Evolutionary conservation across 345 rosid genomes (phyloP).

Genomic region (Dimocarpus longan): DNA sequence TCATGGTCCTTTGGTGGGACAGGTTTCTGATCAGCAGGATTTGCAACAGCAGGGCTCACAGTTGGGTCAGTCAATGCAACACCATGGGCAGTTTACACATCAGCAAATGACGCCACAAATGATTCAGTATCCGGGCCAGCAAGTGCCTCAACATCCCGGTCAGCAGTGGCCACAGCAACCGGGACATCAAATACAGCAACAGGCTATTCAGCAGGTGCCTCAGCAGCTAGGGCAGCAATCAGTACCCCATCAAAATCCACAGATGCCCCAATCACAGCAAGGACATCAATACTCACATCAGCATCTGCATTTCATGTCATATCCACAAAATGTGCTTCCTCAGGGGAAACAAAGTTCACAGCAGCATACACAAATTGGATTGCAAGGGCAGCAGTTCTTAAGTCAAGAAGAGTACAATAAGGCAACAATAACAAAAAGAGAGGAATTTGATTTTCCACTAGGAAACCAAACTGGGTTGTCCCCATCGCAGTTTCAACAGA

Average conservation of each 20-base stretch:
- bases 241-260: conserved; percentile 43
- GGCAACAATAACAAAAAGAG: conserved; percentile 48
- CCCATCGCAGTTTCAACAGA: conserved; percentile 60
- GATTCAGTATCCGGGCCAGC: conserved; percentile 67
- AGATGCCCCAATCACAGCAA: conserved; percentile 42
- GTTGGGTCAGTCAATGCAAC: conserved; percentile 47
- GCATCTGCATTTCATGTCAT: conserved; percentile 60
- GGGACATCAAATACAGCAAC: conserved; percentile 57
- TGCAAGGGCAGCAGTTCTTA: conserved; percentile 57
- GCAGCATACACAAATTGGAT: conserved; percentile 49
- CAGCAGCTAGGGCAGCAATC: conserved; percentile 51
- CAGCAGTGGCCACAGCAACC: conserved; percentile 51
- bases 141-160: conserved; percentile 49
- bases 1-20: conserved; percentile 37
- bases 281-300: conserved; percentile 60
- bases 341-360: conserved; percentile 55
- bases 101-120: conserved; percentile 58
- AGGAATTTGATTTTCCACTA: conserved; percentile 58
- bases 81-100: conserved; percentile 45
- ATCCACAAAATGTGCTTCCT: conserved; percentile 52
- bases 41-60: conserved; percentile 44
- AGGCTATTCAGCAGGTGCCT: conserved; percentile 44
- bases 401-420: conserved; percentile 53
- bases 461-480: conserved; percentile 61
- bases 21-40: conserved; percentile 41